phyloP scores from a whole-genome alignment of 2,329 filamentous ascomycete species.

The Magnaporthiopsis poae region DNA sequence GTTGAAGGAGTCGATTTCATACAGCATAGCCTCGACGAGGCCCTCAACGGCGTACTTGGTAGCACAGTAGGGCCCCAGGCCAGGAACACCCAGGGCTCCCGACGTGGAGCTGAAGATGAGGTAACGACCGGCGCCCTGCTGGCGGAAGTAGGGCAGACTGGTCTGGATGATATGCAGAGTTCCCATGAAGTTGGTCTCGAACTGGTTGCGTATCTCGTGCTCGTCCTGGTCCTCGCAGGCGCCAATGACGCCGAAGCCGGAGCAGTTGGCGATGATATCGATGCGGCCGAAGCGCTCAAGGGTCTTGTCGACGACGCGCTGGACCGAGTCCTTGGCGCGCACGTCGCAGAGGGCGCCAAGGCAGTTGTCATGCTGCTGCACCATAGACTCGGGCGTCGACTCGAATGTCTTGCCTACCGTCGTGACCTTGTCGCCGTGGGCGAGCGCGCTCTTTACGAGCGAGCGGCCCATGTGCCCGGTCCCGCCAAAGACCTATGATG shows the following conservation, averaged over 20 bases:
- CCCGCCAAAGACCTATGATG: constrained; percentile 70
- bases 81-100: constrained; percentile 85
- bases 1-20: constrained; percentile 84
- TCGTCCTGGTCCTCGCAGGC: constrained; percentile 96
- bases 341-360: constrained; percentile 84
- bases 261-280: constrained; percentile 87
- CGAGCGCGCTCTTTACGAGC: constrained; percentile 70
- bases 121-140: constrained; percentile 67
- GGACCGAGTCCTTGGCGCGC: constrained; percentile 67
- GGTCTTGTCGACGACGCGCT: constrained; percentile 57
- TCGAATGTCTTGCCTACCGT: constrained; percentile 78
- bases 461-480: constrained; percentile 96
- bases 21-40: constrained; percentile 89
- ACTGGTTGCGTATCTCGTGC: constrained; percentile 87
- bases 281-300: constrained; percentile 69
- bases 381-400: constrained; percentile 63
- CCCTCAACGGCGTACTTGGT: constrained; percentile 97
- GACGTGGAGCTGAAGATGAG: constrained; percentile 90
- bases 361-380: constrained; percentile 60
- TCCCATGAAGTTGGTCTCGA: constrained; percentile 96
- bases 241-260: constrained; percentile 89
- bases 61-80: constrained; percentile 86
- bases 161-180: constrained; percentile 87
- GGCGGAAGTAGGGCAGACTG: constrained; percentile 77
- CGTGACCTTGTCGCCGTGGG: constrained; percentile 71